Base-by-base conservation (phyloP, 148 eudicot genomes). In the Polygonum maritimum region DNA sequence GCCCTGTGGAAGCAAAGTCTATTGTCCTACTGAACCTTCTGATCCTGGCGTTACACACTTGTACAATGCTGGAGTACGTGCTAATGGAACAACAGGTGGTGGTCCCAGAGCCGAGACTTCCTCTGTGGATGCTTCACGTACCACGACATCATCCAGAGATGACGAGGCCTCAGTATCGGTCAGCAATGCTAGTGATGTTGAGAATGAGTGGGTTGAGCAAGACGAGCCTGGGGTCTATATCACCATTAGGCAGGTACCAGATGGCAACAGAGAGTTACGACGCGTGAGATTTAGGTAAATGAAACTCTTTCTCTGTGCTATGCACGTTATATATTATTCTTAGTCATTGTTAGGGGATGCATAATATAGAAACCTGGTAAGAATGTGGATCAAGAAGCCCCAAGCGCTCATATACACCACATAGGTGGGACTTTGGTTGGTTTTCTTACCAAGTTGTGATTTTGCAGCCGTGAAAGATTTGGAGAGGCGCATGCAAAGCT, bases 201-300 rank as follows among this genome's bases (percentile, higher is more conserved):
- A 94, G 60, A 82, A 90, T 2, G 97, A 94, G 71, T 94, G 98
- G 98, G 86, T 89, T 44, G 98, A 94, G 71, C 85, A 94, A 90
- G 98, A 94, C 79, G 97, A 94, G 74, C 96, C 94, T 2, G 97
- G 98, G 3, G 96, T 94, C 7, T 94, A 90, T 75, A 89, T 94
- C 69, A 94, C 98, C 58, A 88, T 94, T 83, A 89, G 97, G 69
- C 97, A 92, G 80, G 79, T 94, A 5, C 87, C 88, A 55, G 96
- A 92, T 83, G 98, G 98, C 12, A 86, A 90, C 13, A 81, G 97
- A 69, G 97, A 94, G 86, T 87, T 94, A 0, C 86, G 97, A 35
- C 94, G 98, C 48, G 97, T 95, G 76, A 85, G 98, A 87, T 96
- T 96, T 90, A 95, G 98, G 98, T 90, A 89, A 75, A 75, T 69